Evolutionary conservation across 73 alveolate species (phyloP), one percentile per base, ranked within the genome.

Genomic region (Breviolum minutum): DNA sequence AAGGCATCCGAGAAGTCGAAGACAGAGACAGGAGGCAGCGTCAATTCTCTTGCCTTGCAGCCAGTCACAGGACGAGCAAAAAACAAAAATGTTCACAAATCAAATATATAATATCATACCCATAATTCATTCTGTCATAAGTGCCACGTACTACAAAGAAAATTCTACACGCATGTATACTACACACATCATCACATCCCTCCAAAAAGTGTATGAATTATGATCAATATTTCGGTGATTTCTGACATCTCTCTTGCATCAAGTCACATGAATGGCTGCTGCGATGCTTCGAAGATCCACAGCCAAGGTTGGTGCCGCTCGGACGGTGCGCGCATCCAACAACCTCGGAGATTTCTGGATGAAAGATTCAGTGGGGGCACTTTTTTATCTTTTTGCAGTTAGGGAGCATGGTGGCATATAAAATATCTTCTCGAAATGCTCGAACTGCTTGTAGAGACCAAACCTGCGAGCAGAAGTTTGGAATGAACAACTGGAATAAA

Each of bases 261-360:
- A 30, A 61, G 91, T 6, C 12, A 19, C 91, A 60, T 90, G 79
- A 7, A 71, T 32, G 7, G 96, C 96, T 29, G 88, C 87, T 9
- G 96, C 97, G 26, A 92, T 71, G 97, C 81, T 64, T 13, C 97
- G 76, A 22, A 92, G 85, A 66, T 92, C 97, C 27, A 24, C 54
- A 16, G 97, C 89, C 80, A 92, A 32, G 79, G 80, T 92, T 30
- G 89, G 90, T 6, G 90, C 97, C n/a, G 97, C 97, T 11, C 64
- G 16, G 20, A 80, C 29, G 90, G 73, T 40, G 12, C 97, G 76
- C 0, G 97, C 81, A 30, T 92, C 97, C 76, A 92, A 79, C 54
- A 92, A 80, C 97, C 97, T 92, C 54, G 74, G 13, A 13, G 32
- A 19, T 30, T 16, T 64, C 4, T 77, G 1, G 3, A 77, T 77